Conservation (phyloP, 2,329 filamentous ascomycete species). For the Dactylonectria estremocensis region DNA sequence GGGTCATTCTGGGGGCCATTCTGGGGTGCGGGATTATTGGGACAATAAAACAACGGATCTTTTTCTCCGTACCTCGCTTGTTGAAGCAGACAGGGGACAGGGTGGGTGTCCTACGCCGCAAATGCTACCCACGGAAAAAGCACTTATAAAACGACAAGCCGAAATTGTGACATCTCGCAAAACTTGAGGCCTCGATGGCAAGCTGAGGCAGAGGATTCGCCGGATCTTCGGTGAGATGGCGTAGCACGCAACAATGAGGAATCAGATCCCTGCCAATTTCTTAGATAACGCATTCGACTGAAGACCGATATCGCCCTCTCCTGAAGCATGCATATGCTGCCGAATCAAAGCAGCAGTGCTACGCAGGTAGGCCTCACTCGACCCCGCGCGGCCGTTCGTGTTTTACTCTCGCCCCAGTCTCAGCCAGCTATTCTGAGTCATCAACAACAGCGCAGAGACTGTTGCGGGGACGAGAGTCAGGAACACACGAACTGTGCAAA, state of each 20-base stretch:
- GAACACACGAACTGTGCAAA: neutral
- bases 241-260: neutral
- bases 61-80: neutral
- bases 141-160: neutral
- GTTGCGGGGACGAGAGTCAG: neutral
- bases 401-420: neutral
- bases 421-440: neutral
- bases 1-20: neutral
- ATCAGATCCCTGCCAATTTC: neutral
- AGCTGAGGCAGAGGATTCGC: no score
- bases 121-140: neutral
- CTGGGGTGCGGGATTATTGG: constrained; percentile 2
- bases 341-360: neutral
- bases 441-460: neutral
- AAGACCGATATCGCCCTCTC: neutral
- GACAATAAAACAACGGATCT: neutral
- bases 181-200: neutral
- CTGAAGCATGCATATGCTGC: constrained; percentile 1
- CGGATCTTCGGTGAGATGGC: neutral
- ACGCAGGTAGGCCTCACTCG: neutral
- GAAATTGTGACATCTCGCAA: neutral
- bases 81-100: neutral
- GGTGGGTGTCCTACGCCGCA: neutral
- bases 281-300: neutral
- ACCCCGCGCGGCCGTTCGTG: neutral